A percentile compares a stretch with the other conserved stretches of the same genome.
phyloP scores from a whole-genome alignment of 176 grass and related monocot genomes.

The Chloris gayana region DNA sequence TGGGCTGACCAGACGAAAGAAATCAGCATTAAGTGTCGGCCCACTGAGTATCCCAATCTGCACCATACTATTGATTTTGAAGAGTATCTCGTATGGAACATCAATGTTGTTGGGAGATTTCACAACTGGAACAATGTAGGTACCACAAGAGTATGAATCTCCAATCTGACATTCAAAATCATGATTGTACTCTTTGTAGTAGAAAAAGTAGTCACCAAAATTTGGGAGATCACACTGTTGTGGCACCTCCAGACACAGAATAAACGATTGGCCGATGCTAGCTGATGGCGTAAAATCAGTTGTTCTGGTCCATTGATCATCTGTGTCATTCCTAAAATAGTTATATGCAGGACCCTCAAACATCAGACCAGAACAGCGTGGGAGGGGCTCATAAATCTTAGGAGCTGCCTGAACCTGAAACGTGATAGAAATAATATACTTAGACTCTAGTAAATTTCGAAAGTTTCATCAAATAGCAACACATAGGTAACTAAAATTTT shows the following conservation, averaged over 20 bases:
- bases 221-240: conserved; percentile 51
- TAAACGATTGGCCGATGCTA: conserved; percentile 81
- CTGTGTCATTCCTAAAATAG: conserved; percentile 59
- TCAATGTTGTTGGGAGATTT: conserved; percentile 37
- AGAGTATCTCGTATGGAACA: conserved; percentile 70
- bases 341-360: conserved; percentile 57
- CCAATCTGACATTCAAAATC: conserved; percentile 45
- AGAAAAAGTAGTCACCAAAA: conserved; percentile 66
- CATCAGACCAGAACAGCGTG: conserved; percentile 24
- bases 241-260: conserved; percentile 68
- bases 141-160: conserved; percentile 57
- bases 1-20: conserved; percentile 60
- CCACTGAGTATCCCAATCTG: conserved; percentile 84
- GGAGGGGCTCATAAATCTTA: conserved; percentile 60
- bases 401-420: conserved; percentile 74
- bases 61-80: conserved; percentile 88
- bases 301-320: conserved; percentile 82
- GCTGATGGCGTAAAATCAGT: conserved; percentile 74
- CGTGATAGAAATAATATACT: neutral
- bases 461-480: neutral
- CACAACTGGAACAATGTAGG: conserved; percentile 60
- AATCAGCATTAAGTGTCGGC: conserved; percentile 59
- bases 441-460: neutral
- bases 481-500: neutral
- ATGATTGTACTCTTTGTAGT: conserved; percentile 55